Evolutionary conservation across 345 rosid genomes (phyloP), one percentile per base, ranked within the genome.

Genomic region (Physaria fendleri): DNA sequence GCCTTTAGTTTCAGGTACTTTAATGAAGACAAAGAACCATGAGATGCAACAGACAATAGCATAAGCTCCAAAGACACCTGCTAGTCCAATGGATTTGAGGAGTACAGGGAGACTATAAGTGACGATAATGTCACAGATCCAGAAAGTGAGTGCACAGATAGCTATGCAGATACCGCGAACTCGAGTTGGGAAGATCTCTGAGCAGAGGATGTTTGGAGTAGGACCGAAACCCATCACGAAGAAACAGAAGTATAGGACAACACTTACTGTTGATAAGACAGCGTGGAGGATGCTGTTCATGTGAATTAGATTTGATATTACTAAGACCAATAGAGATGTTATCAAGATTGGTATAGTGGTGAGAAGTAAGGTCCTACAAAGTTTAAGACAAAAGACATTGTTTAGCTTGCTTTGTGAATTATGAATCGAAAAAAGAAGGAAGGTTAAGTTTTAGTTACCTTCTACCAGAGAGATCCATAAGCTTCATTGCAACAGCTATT

Each of bases 211-310:
- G 79, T 93, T 93, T 4, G 99, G 99, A 49, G 85, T 32, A 13
- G 99, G 99, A 48, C 99, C 99, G 1, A 89, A 93, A 9, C 99
- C 99, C 97, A 93, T 85, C 60, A 93, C 96, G 25, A 93, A 93
- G 90, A 74, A 87, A 71, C 97, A 93, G 71, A 85, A 80, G 71
- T 93, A 93, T 14, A 85, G 65, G 32, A 93, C 65, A 0, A 90
- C 85, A 8, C 96, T 80, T 3, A 68, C 73, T 0, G 89, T 85
- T 21, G 95, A 93, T 74, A 89, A 66, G 25, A 79, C 79, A 20
- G 91, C 97, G 11, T 80, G 82, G 21, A 79, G 70, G 0, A 80
- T 67, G 34, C 66, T 74, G 43, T 82, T 80, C 72, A 87, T 50
- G 48, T 81, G 38, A 41, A 89, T 75, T 21, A 69, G 3, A 37